A percentile compares a stretch with the other conserved stretches of the same genome.
Conservation (phyloP, 2,329 filamentous ascomycete genomes). For the Erysiphe pulchra region DNA sequence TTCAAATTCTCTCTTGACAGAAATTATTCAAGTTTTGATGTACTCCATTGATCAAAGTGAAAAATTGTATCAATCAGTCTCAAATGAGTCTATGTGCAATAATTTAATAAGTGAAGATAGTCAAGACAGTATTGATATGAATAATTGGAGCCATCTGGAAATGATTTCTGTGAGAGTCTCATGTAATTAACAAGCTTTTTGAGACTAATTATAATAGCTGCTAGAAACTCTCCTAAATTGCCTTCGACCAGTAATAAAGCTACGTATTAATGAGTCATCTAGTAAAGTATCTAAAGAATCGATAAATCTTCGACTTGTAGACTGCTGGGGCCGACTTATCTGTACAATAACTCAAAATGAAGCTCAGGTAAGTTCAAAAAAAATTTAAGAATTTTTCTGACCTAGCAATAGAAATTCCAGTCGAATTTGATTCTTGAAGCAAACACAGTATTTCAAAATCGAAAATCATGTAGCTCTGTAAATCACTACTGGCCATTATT, state of each 20-base stretch:
- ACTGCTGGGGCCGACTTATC: slow-evolving; percentile 5
- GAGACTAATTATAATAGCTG: slow-evolving; percentile 3
- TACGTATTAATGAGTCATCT: slow-evolving; percentile 2
- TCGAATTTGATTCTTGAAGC: slow-evolving; percentile 5
- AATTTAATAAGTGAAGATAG: slow-evolving; percentile 5
- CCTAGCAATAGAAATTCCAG: slow-evolving; percentile 12
- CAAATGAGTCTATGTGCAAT: background rate
- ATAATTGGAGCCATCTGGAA: slow-evolving; percentile 4
- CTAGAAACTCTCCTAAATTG: slow-evolving; percentile 4
- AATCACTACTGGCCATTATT: slow-evolving; percentile 26
- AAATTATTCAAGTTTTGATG: background rate
- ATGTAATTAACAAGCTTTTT: background rate
- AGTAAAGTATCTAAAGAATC: background rate
- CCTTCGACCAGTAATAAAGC: slow-evolving; percentile 3
- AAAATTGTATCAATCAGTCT: slow-evolving; percentile 2
- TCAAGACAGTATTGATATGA: slow-evolving; percentile 7
- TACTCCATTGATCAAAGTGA: slow-evolving; percentile 6
- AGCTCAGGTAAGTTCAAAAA: slow-evolving; percentile 3
- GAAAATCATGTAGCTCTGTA: slow-evolving; percentile 20
- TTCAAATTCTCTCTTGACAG: slow-evolving; percentile 1
- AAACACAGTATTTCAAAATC: slow-evolving; percentile 12
- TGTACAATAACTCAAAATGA: slow-evolving; percentile 6
- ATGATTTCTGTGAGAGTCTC: slow-evolving; percentile 5
- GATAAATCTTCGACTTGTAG: slow-evolving; percentile 2
- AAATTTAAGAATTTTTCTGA: slow-evolving; percentile 19